Evolutionary conservation across 805 yeast species (phyloP), one percentile per base, ranked within the genome.

Genomic region (Metschnikowia proteae): DNA sequence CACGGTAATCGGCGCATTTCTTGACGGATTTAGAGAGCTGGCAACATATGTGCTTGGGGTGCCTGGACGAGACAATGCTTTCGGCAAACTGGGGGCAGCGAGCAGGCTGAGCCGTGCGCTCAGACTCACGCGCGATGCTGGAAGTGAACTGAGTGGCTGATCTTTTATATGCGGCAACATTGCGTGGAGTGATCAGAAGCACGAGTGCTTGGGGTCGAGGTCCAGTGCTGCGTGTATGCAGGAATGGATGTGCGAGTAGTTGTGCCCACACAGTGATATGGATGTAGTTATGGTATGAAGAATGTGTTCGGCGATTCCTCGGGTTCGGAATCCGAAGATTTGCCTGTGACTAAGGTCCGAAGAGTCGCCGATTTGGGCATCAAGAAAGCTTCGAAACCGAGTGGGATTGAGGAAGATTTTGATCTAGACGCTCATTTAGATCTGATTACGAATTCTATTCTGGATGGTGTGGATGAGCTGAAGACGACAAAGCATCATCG

Each of bases 21-120:
- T 58, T 26, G 58, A 59, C 8, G 76, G 77, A 47, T 72, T 73
- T 33, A 72, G 61, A 10, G 75, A 68, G 13, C 74, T 68, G 6
- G 68, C 56, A 30, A 67, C 67, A 49, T 70, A 68, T n/a, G 52
- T 52, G 8, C 53, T 54, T 6, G 60, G 60, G 0, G 60, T 57
- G 9, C 52, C 50, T 13, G 59, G 55, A 30, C 60, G 46, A 2
- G 58, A 54, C 6, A 47, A 13, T 6, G 54, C 45, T 27, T 48
- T 45, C 25, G 48, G 43, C 29, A 44, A 41, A n/a, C 31, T 43
- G 6, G 51, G 13, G 5, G 38, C 48, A 1, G 47, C 37, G 32
- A 63, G 46, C 38, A 66, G 70, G 46, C 59, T 66, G 28, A 72
- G 50, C 13, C 73, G 54, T 30, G 54, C 55, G 1, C 72, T 56